Conservation (phyloP, 805 yeast genomes). For the Ogataea neopini region DNA sequence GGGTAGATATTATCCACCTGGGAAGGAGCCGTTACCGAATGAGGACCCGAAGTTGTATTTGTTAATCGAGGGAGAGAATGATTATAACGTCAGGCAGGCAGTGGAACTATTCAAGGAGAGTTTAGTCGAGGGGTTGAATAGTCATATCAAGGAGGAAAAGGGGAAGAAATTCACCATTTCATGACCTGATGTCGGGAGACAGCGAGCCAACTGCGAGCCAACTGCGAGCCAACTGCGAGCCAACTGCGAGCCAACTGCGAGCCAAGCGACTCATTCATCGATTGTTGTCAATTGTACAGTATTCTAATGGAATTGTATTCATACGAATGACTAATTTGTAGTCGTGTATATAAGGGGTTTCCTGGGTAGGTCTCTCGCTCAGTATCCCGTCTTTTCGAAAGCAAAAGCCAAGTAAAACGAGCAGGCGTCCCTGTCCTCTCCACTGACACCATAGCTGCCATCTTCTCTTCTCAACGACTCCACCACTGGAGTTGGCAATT, state of each 20-base stretch:
- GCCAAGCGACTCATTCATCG: too few species aligned
- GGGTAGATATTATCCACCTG: slow-evolving; percentile 74
- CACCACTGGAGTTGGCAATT: slow-evolving; percentile 54
- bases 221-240: neutral
- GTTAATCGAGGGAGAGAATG: slow-evolving; percentile 72
- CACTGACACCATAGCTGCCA: slow-evolving; percentile 84
- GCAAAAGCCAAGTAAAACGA: slow-evolving; percentile 86
- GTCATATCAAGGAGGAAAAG: slow-evolving; percentile 21
- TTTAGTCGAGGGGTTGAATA: slow-evolving; percentile 50
- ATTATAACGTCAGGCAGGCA: slow-evolving; percentile 57
- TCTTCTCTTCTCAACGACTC: slow-evolving; percentile 74
- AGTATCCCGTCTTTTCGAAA: slow-evolving; percentile 52
- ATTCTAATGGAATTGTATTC: too few species aligned
- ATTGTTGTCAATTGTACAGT: too few species aligned
- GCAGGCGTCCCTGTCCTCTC: slow-evolving; percentile 83
- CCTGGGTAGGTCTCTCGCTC: neutral
- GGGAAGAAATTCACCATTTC: slow-evolving; percentile 22
- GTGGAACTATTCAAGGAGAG: slow-evolving; percentile 55
- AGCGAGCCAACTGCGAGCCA: neutral
- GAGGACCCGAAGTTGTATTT: slow-evolving; percentile 77
- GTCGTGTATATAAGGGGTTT: too few species aligned
- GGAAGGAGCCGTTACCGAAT: slow-evolving; percentile 50
- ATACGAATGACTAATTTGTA: too few species aligned
- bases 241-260: too few species aligned
- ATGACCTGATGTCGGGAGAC: too few species aligned